phyloP scores from a whole-genome alignment of 2,329 filamentous ascomycete species.

The Apiospora arundinis region DNA sequence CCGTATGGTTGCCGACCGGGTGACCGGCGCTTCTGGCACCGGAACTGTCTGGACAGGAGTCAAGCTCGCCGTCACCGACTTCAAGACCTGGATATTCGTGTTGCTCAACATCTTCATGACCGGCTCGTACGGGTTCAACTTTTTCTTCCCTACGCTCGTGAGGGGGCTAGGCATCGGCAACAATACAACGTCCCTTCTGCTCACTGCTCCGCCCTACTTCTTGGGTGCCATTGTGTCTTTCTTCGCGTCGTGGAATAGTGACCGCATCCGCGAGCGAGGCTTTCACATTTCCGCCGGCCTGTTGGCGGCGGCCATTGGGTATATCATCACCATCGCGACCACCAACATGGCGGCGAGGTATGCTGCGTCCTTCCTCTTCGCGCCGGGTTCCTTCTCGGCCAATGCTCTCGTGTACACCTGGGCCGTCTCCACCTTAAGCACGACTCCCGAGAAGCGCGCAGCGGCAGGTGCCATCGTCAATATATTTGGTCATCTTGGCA shows the following conservation, averaged over 20 bases:
- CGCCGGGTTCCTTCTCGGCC: conserved; percentile 40
- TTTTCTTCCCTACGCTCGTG: conserved; percentile 35
- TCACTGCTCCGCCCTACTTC: conserved; percentile 64
- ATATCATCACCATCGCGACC: conserved; percentile 65
- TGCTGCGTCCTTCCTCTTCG: conserved; percentile 52
- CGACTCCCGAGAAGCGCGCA: conserved; percentile 47
- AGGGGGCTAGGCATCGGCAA: conserved; percentile 30
- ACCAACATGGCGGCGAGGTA: conserved; percentile 60
- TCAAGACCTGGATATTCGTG: conserved; percentile 34
- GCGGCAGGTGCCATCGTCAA: not conserved
- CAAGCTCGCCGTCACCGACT: conserved; percentile 32
- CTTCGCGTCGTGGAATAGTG: conserved; percentile 65
- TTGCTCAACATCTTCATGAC: conserved; percentile 31
- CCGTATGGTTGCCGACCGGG: conserved; percentile 28
- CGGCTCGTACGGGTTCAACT: conserved; percentile 31
- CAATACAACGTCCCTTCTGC: conserved; percentile 42
- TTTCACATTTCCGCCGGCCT: conserved; percentile 64
- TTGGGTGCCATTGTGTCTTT: conserved; percentile 62
- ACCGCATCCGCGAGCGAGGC: conserved; percentile 66
- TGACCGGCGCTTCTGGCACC: conserved; percentile 33
- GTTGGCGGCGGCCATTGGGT: conserved; percentile 59
- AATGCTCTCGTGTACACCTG: conserved; percentile 45
- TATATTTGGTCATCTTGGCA: not conserved
- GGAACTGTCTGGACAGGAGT: conserved; percentile 32
- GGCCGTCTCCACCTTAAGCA: conserved; percentile 41